A percentile compares a stretch with the other conserved stretches of the same genome.
Evolutionary conservation across 352 stramenopile species (phyloP).

Genomic region (Phytophthora multivora): DNA sequence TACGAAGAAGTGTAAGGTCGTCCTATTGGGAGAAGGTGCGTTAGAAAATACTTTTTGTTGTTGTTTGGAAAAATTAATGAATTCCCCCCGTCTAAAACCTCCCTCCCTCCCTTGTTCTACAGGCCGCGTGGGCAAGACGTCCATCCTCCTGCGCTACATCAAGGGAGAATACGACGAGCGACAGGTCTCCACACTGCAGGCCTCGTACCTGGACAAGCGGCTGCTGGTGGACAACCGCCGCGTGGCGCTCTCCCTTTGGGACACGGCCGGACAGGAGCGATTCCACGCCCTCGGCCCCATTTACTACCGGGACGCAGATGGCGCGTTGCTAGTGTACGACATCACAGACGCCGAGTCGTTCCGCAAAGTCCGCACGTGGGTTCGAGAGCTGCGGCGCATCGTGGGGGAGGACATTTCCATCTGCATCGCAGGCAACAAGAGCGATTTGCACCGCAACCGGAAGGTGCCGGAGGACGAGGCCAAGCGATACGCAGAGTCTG

Average conservation of each 20-base stretch:
- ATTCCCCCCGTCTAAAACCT: background rate
- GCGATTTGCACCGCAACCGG: slow-evolving; percentile 88
- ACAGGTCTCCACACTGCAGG: slow-evolving; percentile 93
- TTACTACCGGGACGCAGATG: slow-evolving; percentile 91
- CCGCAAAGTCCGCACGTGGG: slow-evolving; percentile 92
- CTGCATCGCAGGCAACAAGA: slow-evolving; percentile 93
- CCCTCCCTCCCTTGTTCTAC: slow-evolving; percentile 8
- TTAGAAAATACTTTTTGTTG: background rate
- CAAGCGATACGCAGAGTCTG: slow-evolving; percentile 81
- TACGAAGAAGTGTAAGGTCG: slow-evolving; percentile 87
- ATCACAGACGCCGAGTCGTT: slow-evolving; percentile 93
- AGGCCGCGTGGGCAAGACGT: slow-evolving; percentile 95
- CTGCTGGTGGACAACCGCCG: slow-evolving; percentile 84
- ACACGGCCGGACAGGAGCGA: slow-evolving; percentile 88
- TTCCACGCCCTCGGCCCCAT: slow-evolving; percentile 89
- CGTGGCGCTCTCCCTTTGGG: slow-evolving; percentile 87
- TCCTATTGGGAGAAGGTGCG: slow-evolving; percentile 84
- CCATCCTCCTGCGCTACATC: slow-evolving; percentile 93
- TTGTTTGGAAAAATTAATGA: background rate
- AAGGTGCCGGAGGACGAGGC: slow-evolving; percentile 90
- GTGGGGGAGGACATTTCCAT: slow-evolving; percentile 92
- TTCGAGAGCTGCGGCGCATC: slow-evolving; percentile 91
- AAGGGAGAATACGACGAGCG: slow-evolving; percentile 93
- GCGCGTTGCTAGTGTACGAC: slow-evolving; percentile 92
- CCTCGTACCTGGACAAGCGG: slow-evolving; percentile 93